Percentiles rank a stretch among this genome's conserved stretches.
Conservation (phyloP, 176 grass and related monocot species). For the Stipa capillata region DNA sequence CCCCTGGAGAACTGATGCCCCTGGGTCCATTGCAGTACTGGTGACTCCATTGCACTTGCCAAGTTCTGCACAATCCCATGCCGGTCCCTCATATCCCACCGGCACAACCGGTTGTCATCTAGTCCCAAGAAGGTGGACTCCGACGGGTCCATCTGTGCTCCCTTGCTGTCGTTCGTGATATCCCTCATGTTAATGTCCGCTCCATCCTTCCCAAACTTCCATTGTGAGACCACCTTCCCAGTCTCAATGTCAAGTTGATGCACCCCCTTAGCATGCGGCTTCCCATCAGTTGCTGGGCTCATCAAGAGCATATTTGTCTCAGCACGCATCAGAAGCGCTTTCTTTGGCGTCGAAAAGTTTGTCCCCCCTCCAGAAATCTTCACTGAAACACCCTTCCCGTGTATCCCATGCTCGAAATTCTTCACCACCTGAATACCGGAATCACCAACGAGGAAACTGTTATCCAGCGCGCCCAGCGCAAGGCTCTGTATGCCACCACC, state of each 20-base stretch:
- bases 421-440: conserved; percentile 59
- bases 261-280: conserved; percentile 66
- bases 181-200: conserved; percentile 82
- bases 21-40: conserved; percentile 78
- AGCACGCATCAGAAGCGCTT: conserved; percentile 80
- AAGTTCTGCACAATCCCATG: conserved; percentile 72
- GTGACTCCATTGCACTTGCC: conserved; percentile 39
- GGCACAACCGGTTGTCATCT: conserved; percentile 71
- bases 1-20: conserved; percentile 87
- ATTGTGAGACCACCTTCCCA: conserved; percentile 68
- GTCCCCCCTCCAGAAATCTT: conserved; percentile 50
- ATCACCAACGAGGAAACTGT: conserved; percentile 69
- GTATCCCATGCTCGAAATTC: conserved; percentile 82
- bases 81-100: conserved; percentile 86
- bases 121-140: conserved; percentile 89
- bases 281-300: conserved; percentile 89
- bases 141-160: conserved; percentile 66
- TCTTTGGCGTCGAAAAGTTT: conserved; percentile 60
- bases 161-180: conserved; percentile 84
- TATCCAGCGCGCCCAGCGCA: conserved; percentile 66
- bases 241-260: conserved; percentile 85
- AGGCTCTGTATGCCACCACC: conserved; percentile 68
- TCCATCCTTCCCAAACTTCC: conserved; percentile 91
- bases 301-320: conserved; percentile 94
- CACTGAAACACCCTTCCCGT: conserved; percentile 70